phyloP scores from a whole-genome alignment of 176 grass and related monocot species.

The Ensete glaucum region DNA sequence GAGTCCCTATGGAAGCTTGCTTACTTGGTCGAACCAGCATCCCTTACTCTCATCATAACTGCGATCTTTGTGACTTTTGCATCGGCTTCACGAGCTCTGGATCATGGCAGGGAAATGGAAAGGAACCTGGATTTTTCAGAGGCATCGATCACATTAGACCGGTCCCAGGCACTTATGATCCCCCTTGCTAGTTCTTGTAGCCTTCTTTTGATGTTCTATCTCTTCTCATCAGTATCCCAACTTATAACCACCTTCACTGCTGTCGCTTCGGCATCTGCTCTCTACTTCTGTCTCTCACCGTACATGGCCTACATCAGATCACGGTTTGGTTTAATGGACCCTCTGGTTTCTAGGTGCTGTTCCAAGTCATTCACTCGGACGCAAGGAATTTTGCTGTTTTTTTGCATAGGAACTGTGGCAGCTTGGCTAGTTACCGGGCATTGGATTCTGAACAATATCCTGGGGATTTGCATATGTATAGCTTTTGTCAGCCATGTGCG shows the following conservation, averaged over 20 bases:
- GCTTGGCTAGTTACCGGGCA: slow-evolving; percentile 83
- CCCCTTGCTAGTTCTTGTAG: slow-evolving; percentile 80
- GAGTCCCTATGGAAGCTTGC: slow-evolving; percentile 70
- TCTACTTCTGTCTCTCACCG: slow-evolving; percentile 84
- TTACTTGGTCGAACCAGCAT: slow-evolving; percentile 84
- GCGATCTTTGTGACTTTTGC: slow-evolving; percentile 74
- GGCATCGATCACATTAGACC: slow-evolving; percentile 76
- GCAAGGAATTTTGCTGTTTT: slow-evolving; percentile 46
- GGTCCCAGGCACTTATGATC: slow-evolving; percentile 77
- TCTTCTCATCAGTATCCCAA: slow-evolving; percentile 90
- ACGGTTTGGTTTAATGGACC: slow-evolving; percentile 44
- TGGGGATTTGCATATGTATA: slow-evolving; percentile 87
- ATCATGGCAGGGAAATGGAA: slow-evolving; percentile 90
- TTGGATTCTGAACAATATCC: slow-evolving; percentile 83
- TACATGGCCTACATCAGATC: slow-evolving; percentile 41
- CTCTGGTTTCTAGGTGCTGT: slow-evolving; percentile 69
- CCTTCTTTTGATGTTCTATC: slow-evolving; percentile 86
- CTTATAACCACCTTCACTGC: slow-evolving; percentile 73
- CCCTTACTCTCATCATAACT: slow-evolving; percentile 57
- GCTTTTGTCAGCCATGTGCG: slow-evolving; percentile 96
- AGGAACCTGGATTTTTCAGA: slow-evolving; percentile 92
- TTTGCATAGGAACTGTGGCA: slow-evolving; percentile 47
- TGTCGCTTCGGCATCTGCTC: slow-evolving; percentile 56
- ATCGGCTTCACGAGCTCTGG: slow-evolving; percentile 65
- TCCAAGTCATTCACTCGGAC: slow-evolving; percentile 67